phyloP scores from a whole-genome alignment of 106 monocot species.

The Triglochin maritima region DNA sequence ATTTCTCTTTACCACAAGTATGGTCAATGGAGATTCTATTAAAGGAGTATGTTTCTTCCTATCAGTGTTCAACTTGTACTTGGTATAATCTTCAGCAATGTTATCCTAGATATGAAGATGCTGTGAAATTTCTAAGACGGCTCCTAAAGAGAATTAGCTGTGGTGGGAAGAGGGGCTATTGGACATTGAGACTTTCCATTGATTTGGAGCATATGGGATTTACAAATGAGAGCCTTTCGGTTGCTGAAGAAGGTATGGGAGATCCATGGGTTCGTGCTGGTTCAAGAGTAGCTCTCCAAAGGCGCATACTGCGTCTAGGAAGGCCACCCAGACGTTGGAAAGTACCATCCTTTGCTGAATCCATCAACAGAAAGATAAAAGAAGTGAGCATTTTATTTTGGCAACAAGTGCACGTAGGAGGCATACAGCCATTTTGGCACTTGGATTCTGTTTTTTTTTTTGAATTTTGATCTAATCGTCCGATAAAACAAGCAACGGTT shows the following conservation, averaged over 20 bases:
- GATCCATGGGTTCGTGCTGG: slow-evolving; percentile 96
- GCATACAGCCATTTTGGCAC: neutral
- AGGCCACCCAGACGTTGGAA: slow-evolving; percentile 93
- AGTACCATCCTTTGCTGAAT: slow-evolving; percentile 53
- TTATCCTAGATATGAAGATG: slow-evolving; percentile 65
- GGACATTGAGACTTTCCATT: slow-evolving; percentile 76
- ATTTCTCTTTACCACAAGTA: too few relatives aligned
- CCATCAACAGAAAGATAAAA: slow-evolving; percentile 53
- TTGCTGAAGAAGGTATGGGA: slow-evolving; percentile 72
- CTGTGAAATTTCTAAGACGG: slow-evolving; percentile 54
- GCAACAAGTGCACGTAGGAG: neutral
- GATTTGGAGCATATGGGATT: slow-evolving; percentile 75
- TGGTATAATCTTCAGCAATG: neutral
- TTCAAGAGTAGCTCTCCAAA: slow-evolving; percentile 78
- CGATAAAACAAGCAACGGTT: too few relatives aligned
- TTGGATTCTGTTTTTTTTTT: too few relatives aligned
- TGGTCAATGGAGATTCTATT: too few relatives aligned
- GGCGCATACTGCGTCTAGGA: slow-evolving; percentile 58
- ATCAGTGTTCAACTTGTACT: too few relatives aligned
- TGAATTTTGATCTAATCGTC: neutral
- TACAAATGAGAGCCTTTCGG: slow-evolving; percentile 65
- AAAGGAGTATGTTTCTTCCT: too few relatives aligned
- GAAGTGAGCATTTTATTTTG: slow-evolving; percentile 32
- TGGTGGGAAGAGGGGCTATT: slow-evolving; percentile 69
- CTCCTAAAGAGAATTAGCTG: slow-evolving; percentile 40